phyloP scores from a whole-genome alignment of 2,329 filamentous ascomycete species.

The Achaetomium macrosporum region DNA sequence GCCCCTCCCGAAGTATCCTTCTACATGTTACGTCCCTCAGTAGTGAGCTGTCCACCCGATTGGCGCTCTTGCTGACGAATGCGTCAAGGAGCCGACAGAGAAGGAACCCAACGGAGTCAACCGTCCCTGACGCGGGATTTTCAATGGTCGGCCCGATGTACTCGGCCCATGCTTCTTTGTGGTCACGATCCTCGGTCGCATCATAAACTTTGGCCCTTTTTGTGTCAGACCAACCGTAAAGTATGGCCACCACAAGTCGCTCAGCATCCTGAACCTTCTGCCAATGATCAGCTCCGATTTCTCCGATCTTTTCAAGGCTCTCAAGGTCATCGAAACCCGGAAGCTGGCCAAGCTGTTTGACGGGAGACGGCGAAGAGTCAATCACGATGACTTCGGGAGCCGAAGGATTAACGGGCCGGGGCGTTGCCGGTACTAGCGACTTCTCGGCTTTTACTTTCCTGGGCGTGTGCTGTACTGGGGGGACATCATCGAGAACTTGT shows the following conservation, averaged over 20 bases:
- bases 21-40: slow-evolving; percentile 2
- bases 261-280: slow-evolving; percentile 18
- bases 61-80: slow-evolving; percentile 16
- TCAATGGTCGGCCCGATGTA: slow-evolving; percentile 23
- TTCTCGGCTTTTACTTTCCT: slow-evolving; percentile 10
- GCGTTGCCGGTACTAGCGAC: background rate
- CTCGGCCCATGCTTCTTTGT: slow-evolving; percentile 27
- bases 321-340: slow-evolving; percentile 13
- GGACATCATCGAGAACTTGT: background rate
- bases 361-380: slow-evolving; percentile 4
- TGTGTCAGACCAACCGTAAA: slow-evolving; percentile 24
- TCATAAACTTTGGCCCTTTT: slow-evolving; percentile 26
- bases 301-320: slow-evolving; percentile 14
- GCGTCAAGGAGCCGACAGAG: slow-evolving; percentile 24
- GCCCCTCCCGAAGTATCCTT: slow-evolving; percentile 9
- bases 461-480: background rate
- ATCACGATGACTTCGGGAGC: slow-evolving; percentile 15
- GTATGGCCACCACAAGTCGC: slow-evolving; percentile 28
- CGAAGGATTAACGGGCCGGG: background rate
- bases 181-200: slow-evolving; percentile 7
- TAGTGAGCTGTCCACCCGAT: background rate
- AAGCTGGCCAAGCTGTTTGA: background rate
- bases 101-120: slow-evolving; percentile 3
- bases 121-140: background rate
- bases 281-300: slow-evolving; percentile 22